These are phyloP conservation scores for Raphanus raphanistrum DNA, from an alignment of 345 rosid genomes.

Conservation along the genomic window DNA sequence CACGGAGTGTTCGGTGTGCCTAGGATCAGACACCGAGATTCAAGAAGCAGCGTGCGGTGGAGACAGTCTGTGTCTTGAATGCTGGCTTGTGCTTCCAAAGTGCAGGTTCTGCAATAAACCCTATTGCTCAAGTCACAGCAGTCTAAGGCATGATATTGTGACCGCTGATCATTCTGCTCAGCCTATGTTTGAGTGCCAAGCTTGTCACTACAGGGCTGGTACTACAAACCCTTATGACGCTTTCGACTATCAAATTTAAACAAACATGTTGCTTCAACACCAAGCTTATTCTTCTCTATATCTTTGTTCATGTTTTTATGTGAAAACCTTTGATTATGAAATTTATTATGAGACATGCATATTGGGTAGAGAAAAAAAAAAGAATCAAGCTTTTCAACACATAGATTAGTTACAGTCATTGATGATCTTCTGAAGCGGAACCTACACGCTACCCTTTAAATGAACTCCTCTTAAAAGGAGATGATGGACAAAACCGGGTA, in stretches of 20 bases:
- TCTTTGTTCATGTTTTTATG: slow-evolving; percentile 7
- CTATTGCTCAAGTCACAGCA: slow-evolving; percentile 51
- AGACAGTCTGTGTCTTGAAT: slow-evolving; percentile 54
- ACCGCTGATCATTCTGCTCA: slow-evolving; percentile 1
- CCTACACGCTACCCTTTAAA: slow-evolving; percentile 28
- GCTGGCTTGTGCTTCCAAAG: slow-evolving; percentile 78
- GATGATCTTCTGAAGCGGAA: slow-evolving; percentile 8
- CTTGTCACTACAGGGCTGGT: slow-evolving; percentile 45
- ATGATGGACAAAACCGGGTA: slow-evolving; percentile 41
- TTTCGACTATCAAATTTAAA: slow-evolving; percentile 25
- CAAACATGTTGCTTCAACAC: slow-evolving; percentile 34
- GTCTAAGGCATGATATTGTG: slow-evolving; percentile 20
- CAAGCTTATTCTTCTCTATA: slow-evolving; percentile 24
- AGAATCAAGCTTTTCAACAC: slow-evolving; percentile 26
- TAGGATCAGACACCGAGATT: slow-evolving; percentile 38
- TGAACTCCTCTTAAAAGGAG: slow-evolving; percentile 6
- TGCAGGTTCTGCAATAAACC: slow-evolving; percentile 74
- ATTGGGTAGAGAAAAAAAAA: neutral
- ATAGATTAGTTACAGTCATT: slow-evolving; percentile 30
- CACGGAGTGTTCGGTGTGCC: slow-evolving; percentile 62
- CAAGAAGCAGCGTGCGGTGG: slow-evolving; percentile 56
- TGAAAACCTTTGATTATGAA: neutral
- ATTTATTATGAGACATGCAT: neutral
- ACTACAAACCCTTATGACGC: slow-evolving; percentile 6
- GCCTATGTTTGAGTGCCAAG: slow-evolving; percentile 57